phyloP scores from a whole-genome alignment of 805 yeast species.

The Candida verbasci region DNA sequence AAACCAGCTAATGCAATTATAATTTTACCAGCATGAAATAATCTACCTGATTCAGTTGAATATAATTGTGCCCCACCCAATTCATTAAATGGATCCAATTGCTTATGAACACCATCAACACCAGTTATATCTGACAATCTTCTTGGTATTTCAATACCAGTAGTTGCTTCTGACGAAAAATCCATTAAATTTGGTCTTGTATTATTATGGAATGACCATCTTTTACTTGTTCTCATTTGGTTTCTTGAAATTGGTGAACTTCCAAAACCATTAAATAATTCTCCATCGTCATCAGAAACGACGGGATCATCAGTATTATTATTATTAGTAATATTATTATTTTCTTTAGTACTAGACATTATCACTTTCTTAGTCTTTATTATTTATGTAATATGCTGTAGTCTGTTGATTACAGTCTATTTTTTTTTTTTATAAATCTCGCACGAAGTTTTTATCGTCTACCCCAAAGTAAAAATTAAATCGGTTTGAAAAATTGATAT shows the following conservation, averaged over 20 bases:
- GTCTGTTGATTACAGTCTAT: too few relatives aligned
- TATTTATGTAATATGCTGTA: too few relatives aligned
- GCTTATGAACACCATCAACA: slow-evolving; percentile 61
- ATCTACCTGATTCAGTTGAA: slow-evolving; percentile 85
- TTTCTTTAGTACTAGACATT: neutral
- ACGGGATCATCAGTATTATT: slow-evolving; percentile 5
- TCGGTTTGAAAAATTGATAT: too few relatives aligned
- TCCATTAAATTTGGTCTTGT: slow-evolving; percentile 35
- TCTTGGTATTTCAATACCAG: slow-evolving; percentile 18
- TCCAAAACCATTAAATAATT: slow-evolving; percentile 34
- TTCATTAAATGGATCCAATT: slow-evolving; percentile 47
- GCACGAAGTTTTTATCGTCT: too few relatives aligned
- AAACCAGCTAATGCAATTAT: slow-evolving; percentile 85
- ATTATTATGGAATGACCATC: slow-evolving; percentile 41
- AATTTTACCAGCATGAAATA: slow-evolving; percentile 94
- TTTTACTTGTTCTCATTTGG: slow-evolving; percentile 33
- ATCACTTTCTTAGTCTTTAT: too few relatives aligned
- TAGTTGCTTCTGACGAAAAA: slow-evolving; percentile 20
- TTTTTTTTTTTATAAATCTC: too few relatives aligned
- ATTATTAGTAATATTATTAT: neutral
- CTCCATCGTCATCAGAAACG: slow-evolving; percentile 25
- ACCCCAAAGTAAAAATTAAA: too few relatives aligned
- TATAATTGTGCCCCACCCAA: slow-evolving; percentile 69
- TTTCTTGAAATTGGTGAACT: slow-evolving; percentile 26
- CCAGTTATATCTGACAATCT: slow-evolving; percentile 39